Conservation (phyloP, 1,284 basidiomycete species). For the Pseudozyma tsukubaensis region DNA sequence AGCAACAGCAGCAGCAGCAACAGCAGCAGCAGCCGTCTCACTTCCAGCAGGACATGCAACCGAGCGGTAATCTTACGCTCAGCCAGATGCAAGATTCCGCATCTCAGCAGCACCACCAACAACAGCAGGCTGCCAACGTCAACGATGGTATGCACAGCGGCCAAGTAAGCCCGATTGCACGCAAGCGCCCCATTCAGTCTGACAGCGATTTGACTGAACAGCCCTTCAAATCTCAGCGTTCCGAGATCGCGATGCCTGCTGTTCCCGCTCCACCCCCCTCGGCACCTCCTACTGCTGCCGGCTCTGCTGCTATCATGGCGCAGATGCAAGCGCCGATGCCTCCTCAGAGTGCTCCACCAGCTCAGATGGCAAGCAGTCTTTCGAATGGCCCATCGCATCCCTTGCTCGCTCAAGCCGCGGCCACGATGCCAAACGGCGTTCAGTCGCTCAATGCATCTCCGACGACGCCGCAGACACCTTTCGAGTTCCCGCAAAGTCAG, state of each 20-base stretch:
- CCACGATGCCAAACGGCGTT: constrained; percentile 24
- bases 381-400: constrained; percentile 7
- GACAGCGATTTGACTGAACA: constrained; percentile 41
- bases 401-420: constrained; percentile 20
- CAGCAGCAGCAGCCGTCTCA: constrained; percentile 11
- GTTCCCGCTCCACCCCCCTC: constrained; percentile 41
- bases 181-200: constrained; percentile 46
- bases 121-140: constrained; percentile 7
- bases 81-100: constrained; percentile 27
- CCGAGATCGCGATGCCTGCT: constrained; percentile 37
- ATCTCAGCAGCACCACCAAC: constrained; percentile 9
- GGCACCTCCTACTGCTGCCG: constrained; percentile 24
- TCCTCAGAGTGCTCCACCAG: constrained; percentile 23
- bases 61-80: constrained; percentile 21
- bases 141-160: constrained; percentile 20
- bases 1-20: constrained; percentile 20
- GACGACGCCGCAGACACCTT: constrained; percentile 46
- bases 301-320: constrained; percentile 10
- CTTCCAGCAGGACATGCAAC: constrained; percentile 18
- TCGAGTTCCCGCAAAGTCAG: constrained; percentile 42
- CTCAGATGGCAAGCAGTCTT: constrained; percentile 13
- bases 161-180: constrained; percentile 36
- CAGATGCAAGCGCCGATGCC: constrained; percentile 32
- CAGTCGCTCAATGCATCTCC: constrained; percentile 48
- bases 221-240: constrained; percentile 46